Conservation (phyloP, 2,329 filamentous ascomycete species). For the Penicillium sp. region DNA sequence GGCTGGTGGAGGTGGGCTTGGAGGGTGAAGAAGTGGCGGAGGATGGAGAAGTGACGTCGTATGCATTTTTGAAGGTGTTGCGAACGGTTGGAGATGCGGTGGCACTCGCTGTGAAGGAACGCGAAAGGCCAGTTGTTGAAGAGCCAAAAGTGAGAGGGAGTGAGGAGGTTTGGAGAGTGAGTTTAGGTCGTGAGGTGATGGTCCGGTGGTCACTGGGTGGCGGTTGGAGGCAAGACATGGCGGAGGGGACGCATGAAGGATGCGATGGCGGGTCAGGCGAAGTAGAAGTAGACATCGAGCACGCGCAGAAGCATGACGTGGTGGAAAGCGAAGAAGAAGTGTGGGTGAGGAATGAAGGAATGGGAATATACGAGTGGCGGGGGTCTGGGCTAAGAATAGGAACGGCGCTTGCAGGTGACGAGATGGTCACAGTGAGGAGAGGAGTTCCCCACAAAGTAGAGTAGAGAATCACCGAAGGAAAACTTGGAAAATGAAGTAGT, state of each 20-base stretch:
- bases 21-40: slow-evolving; percentile 44
- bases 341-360: background rate
- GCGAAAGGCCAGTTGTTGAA: slow-evolving; percentile 56
- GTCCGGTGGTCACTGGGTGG: slow-evolving; percentile 21
- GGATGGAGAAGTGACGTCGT: slow-evolving; percentile 49
- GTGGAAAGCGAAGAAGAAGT: slow-evolving; percentile 1
- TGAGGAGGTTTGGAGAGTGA: slow-evolving; percentile 63
- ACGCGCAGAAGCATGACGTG: slow-evolving; percentile 10
- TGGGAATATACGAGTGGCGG: slow-evolving; percentile 11
- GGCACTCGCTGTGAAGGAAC: slow-evolving; percentile 54
- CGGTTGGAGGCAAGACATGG: slow-evolving; percentile 27
- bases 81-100: slow-evolving; percentile 61
- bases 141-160: slow-evolving; percentile 58
- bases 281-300: slow-evolving; percentile 13
- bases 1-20: slow-evolving; percentile 25
- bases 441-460: too few species aligned
- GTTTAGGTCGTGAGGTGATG: slow-evolving; percentile 56
- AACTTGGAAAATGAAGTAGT: slow-evolving; percentile 1
- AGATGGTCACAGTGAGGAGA: background rate
- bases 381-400: slow-evolving; percentile 25
- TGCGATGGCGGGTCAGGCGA: slow-evolving; percentile 9
- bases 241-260: slow-evolving; percentile 9
- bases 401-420: slow-evolving; percentile 17
- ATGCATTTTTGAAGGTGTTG: slow-evolving; percentile 67
- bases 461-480: too few species aligned